Conservation (phyloP, 2,329 filamentous ascomycete species). For the Aspergillus brasiliensis region DNA sequence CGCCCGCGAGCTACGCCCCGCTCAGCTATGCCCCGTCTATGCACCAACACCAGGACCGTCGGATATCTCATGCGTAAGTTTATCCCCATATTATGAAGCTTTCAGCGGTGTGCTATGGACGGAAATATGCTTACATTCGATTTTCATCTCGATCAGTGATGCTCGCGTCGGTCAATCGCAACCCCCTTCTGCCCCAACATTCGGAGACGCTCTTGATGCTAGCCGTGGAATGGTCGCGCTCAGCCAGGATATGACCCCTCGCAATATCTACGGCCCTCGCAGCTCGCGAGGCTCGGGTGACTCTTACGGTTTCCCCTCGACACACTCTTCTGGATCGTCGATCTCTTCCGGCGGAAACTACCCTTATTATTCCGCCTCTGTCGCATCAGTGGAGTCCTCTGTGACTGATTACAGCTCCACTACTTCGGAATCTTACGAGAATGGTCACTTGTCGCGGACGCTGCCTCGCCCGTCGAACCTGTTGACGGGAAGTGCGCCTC, state of each 20-base stretch:
- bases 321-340: slow-evolving; percentile 89
- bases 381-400: slow-evolving; percentile 67
- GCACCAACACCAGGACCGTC: slow-evolving; percentile 59
- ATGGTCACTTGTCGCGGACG: slow-evolving; percentile 72
- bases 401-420: slow-evolving; percentile 92
- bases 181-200: slow-evolving; percentile 66
- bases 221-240: slow-evolving; percentile 93
- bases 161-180: slow-evolving; percentile 38
- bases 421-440: slow-evolving; percentile 80
- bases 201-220: slow-evolving; percentile 87
- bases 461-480: slow-evolving; percentile 75
- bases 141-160: slow-evolving; percentile 29
- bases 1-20: slow-evolving; percentile 73
- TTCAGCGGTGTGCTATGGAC: background rate
- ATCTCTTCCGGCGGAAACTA: slow-evolving; percentile 83
- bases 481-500: slow-evolving; percentile 65
- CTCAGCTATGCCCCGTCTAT: slow-evolving; percentile 73
- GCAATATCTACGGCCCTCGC: slow-evolving; percentile 80
- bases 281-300: slow-evolving; percentile 72
- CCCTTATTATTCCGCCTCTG: slow-evolving; percentile 82
- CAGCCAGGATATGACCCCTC: slow-evolving; percentile 86
- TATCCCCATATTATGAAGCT: background rate
- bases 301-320: slow-evolving; percentile 87
- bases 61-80: slow-evolving; percentile 85
- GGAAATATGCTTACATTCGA: slow-evolving; percentile 19